Percentiles rank a stretch among this genome's conserved stretches.
These are phyloP conservation scores for Colletotrichum sp. DNA, from an alignment of 2,329 filamentous ascomycete species.

Conservation along the genomic window DNA sequence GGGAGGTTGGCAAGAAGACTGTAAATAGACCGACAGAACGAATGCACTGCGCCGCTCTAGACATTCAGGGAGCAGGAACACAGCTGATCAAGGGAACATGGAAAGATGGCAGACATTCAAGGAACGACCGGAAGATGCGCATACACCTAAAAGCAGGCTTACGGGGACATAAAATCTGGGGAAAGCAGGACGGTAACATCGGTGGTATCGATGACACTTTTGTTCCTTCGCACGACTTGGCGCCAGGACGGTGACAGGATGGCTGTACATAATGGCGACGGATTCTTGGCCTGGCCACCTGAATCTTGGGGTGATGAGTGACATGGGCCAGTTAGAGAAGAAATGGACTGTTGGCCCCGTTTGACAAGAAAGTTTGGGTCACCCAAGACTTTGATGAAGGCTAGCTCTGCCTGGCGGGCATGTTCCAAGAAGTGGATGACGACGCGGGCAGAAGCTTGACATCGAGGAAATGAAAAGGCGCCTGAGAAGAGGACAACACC, in stretches of 20 bases:
- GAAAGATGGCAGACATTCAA: not conserved
- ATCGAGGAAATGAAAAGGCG: not conserved
- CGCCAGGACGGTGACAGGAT: not conserved
- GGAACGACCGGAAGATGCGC: not conserved
- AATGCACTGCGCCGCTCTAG: not conserved
- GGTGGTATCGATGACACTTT: conserved; percentile 3
- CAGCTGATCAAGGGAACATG: not conserved
- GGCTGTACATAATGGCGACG: not conserved
- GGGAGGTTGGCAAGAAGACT: not conserved
- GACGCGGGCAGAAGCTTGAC: not conserved
- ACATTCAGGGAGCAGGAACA: not conserved
- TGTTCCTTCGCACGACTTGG: conserved; percentile 2
- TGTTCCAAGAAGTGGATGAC: conserved; percentile 6
- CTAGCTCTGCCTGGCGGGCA: not conserved
- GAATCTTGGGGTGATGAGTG: not conserved
- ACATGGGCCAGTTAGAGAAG: not conserved
- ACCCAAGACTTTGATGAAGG: not conserved
- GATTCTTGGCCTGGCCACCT: not conserved
- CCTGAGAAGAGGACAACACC: not conserved
- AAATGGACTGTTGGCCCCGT: not conserved
- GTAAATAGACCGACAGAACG: not conserved
- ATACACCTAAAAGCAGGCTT: not conserved
- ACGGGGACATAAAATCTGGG: not conserved
- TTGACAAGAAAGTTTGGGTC: not conserved
- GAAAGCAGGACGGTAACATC: not conserved